Evolutionary conservation across 2,329 filamentous ascomycete species (phyloP).

Genomic region (Endocalyx cinctus): DNA sequence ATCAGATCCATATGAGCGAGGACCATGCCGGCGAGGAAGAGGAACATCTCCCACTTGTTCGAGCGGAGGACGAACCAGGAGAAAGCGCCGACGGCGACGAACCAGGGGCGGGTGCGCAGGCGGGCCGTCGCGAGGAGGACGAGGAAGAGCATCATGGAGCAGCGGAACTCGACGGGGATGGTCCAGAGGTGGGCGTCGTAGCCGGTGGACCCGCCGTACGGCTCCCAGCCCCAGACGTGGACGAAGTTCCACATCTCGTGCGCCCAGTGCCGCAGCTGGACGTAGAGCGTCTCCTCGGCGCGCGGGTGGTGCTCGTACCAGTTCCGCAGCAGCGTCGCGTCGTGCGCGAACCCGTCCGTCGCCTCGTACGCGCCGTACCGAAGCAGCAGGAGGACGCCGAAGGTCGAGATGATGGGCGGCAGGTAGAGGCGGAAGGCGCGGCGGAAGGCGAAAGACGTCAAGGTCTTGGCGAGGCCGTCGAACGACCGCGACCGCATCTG

Average conservation of each 20-base stretch:
- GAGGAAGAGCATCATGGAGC: conserved; percentile 54
- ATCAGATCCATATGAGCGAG: conserved; percentile 52
- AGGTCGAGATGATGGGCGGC: conserved; percentile 45
- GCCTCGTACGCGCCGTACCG: conserved; percentile 43
- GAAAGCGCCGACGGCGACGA: conserved; percentile 36
- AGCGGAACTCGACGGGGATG: conserved; percentile 57
- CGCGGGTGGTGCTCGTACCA: conserved; percentile 44
- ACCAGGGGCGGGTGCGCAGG: conserved; percentile 37
- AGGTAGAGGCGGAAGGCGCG: conserved; percentile 48
- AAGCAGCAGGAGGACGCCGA: conserved; percentile 41
- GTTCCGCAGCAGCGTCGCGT: conserved; percentile 41
- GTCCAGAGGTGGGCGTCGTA: conserved; percentile 61
- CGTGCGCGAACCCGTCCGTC: conserved; percentile 41
- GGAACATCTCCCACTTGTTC: conserved; percentile 49
- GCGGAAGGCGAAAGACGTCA: conserved; percentile 48
- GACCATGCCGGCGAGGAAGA: conserved; percentile 51
- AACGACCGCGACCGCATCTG: conserved; percentile 34
- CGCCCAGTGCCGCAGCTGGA: conserved; percentile 43
- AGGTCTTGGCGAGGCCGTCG: conserved; percentile 37
- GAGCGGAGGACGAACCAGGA: conserved; percentile 42
- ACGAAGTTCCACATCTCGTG: conserved; percentile 45
- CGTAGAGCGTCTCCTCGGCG: conserved; percentile 30
- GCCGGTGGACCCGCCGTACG: conserved; percentile 41
- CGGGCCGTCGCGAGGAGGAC: conserved; percentile 45
- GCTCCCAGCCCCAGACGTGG: conserved; percentile 47